A percentile compares a stretch with the other conserved stretches of the same genome.
phyloP scores from a whole-genome alignment of 306 rosid species.

The Citrullus amarus region DNA sequence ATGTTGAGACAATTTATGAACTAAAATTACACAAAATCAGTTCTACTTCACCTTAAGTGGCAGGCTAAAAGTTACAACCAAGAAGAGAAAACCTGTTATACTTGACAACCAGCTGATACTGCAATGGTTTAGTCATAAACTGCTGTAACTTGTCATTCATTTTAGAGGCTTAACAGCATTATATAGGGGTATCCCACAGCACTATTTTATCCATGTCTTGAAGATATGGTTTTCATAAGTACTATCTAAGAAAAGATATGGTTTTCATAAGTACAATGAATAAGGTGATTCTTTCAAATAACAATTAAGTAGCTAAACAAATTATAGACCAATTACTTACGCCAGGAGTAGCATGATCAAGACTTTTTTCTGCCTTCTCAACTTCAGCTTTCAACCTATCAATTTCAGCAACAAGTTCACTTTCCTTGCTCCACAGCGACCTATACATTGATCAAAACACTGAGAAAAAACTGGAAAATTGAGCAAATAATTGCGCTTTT shows the following conservation, averaged over 20 bases:
- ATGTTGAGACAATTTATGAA: not conserved
- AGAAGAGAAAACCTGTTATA: not conserved
- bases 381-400: slow-evolving; percentile 76
- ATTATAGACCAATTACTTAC: slow-evolving; percentile 44
- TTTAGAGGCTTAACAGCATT: not conserved
- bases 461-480: not conserved
- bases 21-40: not conserved
- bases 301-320: slow-evolving; percentile 11
- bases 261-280: not conserved
- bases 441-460: slow-evolving; percentile 19
- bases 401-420: slow-evolving; percentile 68
- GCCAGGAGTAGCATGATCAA: slow-evolving; percentile 97
- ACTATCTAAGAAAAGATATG: not conserved
- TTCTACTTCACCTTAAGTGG: not conserved
- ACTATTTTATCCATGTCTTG: not conserved
- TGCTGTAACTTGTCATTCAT: not conserved
- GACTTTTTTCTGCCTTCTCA: slow-evolving; percentile 93
- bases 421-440: slow-evolving; percentile 72
- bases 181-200: not conserved
- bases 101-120: not conserved
- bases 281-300: not conserved
- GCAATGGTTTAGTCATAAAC: not conserved
- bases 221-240: not conserved
- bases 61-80: not conserved
- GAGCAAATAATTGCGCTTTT: not conserved